Base-by-base conservation (phyloP, 1,284 basidiomycete genomes). In the Polyporus tsugae region DNA sequence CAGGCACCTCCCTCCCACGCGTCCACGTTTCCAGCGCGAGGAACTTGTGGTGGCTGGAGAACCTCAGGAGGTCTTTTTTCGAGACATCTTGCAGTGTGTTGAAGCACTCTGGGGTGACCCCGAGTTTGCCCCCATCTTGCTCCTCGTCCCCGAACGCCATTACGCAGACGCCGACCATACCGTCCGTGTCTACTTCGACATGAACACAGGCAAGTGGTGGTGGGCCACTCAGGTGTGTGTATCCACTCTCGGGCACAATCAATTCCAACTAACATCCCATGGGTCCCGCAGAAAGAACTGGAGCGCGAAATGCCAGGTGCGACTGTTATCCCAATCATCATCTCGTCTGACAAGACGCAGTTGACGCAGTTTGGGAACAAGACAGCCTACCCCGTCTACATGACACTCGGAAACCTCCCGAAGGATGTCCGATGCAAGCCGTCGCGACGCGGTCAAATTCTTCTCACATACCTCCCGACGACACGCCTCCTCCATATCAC, bases 381-480 rank as follows among this genome's bases (percentile, higher is more conserved):
- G 52, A 63, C 64, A 1, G 82, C 80, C 17, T 81, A 76, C 74
- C 81, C 81, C 0, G 78, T 82, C 0, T 83, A 83, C 67, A 69
- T 82, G 0, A 81, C 78, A 0, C 70, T 83, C 1, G 81, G 81
- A 0, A 84, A 84, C 68, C 74, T 85, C 4, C 38, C 62, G 0
- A 82, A 81, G 63, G 71, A 68, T 1, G 69, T 76, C 1, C 74
- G 78, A 5, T 73, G 76, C 10, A 74, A 80, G 66, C 75, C 78
- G 1, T 75, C 74, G 6, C 25, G 55, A 0, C 76, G 71, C 17
- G 78, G 77, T 0, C 75, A 65, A 2, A 65, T 83, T 2, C 75
- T 85, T 0, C 49, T 85, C 6, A 82, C 78, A 0, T 85, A 85
- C 71, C 66, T 85, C 17, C 81, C 83, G 0, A 78, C 79, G 0